Evolutionary conservation across 306 rosid genomes (phyloP), one percentile per base, ranked within the genome.

Genomic region (Castanospermum australe): DNA sequence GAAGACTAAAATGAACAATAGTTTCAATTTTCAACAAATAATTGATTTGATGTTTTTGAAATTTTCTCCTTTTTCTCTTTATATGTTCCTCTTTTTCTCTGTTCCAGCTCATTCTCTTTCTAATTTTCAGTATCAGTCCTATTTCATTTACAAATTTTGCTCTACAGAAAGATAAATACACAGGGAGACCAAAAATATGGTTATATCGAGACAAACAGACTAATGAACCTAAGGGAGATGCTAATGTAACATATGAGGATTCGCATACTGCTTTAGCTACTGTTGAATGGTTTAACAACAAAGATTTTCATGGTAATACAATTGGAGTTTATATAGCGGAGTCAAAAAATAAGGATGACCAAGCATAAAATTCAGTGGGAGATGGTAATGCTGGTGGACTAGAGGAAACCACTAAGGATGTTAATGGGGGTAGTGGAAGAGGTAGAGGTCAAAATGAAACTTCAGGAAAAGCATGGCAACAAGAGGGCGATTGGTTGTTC

Each of bases 401-500:
- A 28, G 98, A 91, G 79, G 99, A 85, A 83, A 63, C 66, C 83
- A 55, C 83, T 60, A 54, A 22, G 41, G 91, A 83, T 81, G 50
- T 83, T 62, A 86, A 95, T 44, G 99, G 77, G 44, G 90, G 75
- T 45, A 83, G 67, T 67, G 93, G 92, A 76, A 76, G 87, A 69
- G 97, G 95, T 68, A 85, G 91, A 86, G 97, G 97, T 54, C 94
- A 68, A 69, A 86, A 63, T 77, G 97, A 94, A 84, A 76, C 88
- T 84, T 55, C 98, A 28, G 95, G 94, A 84, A 93, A 95, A 84
- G 85, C 96, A 20, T 95, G 99, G 99, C 98, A 93, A 82, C 98
- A 95, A 82, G 99, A 95, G 33, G 98, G 99, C 79, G 99, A 95
- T 84, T 95, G 99, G 99, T 33, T 82, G 84, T 95, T 98, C 81